Evolutionary conservation across 2,329 filamentous ascomycete species (phyloP).

Genomic region (Aspergillus aculeatus): DNA sequence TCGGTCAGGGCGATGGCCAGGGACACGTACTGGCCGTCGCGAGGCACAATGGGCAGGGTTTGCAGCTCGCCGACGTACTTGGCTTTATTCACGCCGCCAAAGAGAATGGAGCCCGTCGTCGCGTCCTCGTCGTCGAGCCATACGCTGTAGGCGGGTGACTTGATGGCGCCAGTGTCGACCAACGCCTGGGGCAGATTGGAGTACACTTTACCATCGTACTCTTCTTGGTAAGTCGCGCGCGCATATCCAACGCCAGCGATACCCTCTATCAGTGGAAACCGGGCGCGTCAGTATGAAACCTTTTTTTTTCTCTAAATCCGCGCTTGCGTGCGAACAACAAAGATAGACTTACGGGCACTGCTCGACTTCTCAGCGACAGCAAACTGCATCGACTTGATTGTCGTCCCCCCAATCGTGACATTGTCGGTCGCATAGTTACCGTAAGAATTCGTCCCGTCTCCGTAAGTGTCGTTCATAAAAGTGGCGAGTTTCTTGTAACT

Average conservation of each 20-base stretch:
- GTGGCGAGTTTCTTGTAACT: constrained; percentile 69
- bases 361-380: constrained; percentile 9
- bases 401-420: constrained; percentile 8
- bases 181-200: constrained; percentile 66
- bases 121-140: constrained; percentile 69
- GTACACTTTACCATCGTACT: constrained; percentile 24
- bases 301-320: not conserved
- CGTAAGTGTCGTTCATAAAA: constrained; percentile 79
- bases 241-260: constrained; percentile 80
- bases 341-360: constrained; percentile 49
- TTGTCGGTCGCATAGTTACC: constrained; percentile 66
- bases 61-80: constrained; percentile 61
- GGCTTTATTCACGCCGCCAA: constrained; percentile 67
- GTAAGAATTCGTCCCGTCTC: constrained; percentile 69
- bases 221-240: constrained; percentile 62
- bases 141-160: constrained; percentile 67
- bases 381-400: constrained; percentile 13
- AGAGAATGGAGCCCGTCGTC: constrained; percentile 63
- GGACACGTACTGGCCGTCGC: constrained; percentile 52
- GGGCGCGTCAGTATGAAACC: not conserved
- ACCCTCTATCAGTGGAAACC: constrained; percentile 30
- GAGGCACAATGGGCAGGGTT: constrained; percentile 62
- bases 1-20: constrained; percentile 67
- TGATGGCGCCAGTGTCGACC: constrained; percentile 58
- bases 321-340: constrained; percentile 56